These are phyloP conservation scores for Sodiomyces alkalinus DNA, from an alignment of 2,329 filamentous ascomycete species.

Conservation along the genomic window DNA sequence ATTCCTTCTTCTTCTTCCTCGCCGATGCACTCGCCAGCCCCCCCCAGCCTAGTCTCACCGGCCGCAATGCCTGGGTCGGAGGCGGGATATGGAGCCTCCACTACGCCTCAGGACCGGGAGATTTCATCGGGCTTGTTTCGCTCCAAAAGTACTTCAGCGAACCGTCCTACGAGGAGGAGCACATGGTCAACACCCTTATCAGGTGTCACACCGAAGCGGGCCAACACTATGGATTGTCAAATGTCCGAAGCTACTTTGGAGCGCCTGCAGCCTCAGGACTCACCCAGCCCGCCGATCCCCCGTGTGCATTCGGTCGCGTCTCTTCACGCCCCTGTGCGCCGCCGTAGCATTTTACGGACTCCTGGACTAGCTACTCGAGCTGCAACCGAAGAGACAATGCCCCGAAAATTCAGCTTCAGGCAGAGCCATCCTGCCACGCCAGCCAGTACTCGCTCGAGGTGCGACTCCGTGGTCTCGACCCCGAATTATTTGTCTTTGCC, in stretches of 20 bases:
- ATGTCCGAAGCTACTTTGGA: slow-evolving; percentile 20
- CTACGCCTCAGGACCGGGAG: too few relatives aligned
- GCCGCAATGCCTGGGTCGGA: too few relatives aligned
- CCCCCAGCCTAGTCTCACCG: too few relatives aligned
- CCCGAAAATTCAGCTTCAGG: slow-evolving; percentile 18
- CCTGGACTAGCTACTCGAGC: slow-evolving; percentile 33
- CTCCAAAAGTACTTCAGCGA: slow-evolving; percentile 7
- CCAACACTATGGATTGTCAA: slow-evolving; percentile 8
- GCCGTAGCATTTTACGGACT: slow-evolving; percentile 30
- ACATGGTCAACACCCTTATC: slow-evolving; percentile 3
- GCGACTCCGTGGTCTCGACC: neutral
- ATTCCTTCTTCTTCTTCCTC: too few relatives aligned
- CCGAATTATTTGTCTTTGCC: slow-evolving; percentile 7
- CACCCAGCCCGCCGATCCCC: slow-evolving; percentile 15
- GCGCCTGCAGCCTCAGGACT: slow-evolving; percentile 17
- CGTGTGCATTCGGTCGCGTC: slow-evolving; percentile 31
- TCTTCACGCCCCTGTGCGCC: slow-evolving; percentile 29
- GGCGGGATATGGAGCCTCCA: too few relatives aligned
- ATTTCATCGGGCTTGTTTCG: too few relatives aligned
- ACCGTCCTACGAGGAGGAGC: slow-evolving; percentile 4
- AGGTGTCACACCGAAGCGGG: slow-evolving; percentile 6
- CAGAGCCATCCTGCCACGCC: slow-evolving; percentile 23
- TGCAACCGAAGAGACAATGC: slow-evolving; percentile 5
- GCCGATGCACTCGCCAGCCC: too few relatives aligned
- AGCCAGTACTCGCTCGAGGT: neutral